Evolutionary conservation across 176 grass and related monocot species (phyloP).

Genomic region (Luzula sylvatica): DNA sequence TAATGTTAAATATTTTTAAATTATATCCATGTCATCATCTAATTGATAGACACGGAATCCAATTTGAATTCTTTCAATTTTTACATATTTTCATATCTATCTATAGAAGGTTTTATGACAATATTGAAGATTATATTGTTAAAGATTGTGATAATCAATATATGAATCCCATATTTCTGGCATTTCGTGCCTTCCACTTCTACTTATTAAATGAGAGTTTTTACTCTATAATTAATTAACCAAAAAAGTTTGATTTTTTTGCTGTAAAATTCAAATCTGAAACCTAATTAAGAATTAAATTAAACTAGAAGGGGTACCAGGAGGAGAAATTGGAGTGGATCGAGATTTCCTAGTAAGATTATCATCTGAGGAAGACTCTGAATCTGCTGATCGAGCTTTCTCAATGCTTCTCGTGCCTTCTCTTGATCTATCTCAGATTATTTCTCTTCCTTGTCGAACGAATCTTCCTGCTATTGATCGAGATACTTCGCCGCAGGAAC

Average conservation of each 20-base stretch:
- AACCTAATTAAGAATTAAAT: not conserved
- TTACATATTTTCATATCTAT: conserved; percentile 40
- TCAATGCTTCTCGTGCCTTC: conserved; percentile 41
- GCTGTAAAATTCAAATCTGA: no score
- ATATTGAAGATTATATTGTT: conserved; percentile 71
- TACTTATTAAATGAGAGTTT: no score
- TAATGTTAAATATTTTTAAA: no score
- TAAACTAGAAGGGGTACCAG: not conserved
- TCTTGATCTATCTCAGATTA: not conserved
- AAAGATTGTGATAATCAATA: conserved; percentile 69
- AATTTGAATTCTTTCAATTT: conserved; percentile 38
- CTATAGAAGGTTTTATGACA: conserved; percentile 63
- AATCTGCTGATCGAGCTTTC: conserved; percentile 60
- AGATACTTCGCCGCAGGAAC: not conserved
- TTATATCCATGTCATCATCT: no score
- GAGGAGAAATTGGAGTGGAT: not conserved
- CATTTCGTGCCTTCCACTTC: conserved; percentile 34
- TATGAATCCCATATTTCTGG: conserved; percentile 58
- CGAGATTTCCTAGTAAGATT: not conserved
- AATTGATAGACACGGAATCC: not conserved
- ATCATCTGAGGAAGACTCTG: conserved; percentile 51
- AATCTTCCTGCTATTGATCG: not conserved
- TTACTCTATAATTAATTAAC: no score
- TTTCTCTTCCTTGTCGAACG: not conserved
- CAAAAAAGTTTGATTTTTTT: no score